A percentile compares a stretch with the other conserved stretches of the same genome.
These are phyloP conservation scores for Hirschioporus abietinus DNA, from an alignment of 768 basidiomycete genomes.

Conservation along the genomic window DNA sequence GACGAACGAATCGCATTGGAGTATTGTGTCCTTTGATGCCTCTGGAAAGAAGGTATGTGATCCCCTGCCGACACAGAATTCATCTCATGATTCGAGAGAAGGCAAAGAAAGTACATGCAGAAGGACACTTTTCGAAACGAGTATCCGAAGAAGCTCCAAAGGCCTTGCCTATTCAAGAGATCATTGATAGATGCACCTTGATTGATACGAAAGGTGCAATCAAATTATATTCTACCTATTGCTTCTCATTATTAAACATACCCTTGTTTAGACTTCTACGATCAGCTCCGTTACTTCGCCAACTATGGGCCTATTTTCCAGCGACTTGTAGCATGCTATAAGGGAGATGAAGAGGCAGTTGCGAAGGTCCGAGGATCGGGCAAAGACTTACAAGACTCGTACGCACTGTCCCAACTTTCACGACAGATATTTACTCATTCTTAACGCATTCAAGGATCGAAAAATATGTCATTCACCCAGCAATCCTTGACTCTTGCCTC, in stretches of 20 bases:
- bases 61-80: background rate
- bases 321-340: constrained; percentile 21
- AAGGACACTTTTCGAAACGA: background rate
- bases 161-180: background rate
- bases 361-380: constrained; percentile 21
- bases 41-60: background rate
- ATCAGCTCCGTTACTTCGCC: constrained; percentile 24
- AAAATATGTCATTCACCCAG: constrained; percentile 28
- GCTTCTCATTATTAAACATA: background rate
- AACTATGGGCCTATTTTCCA: constrained; percentile 28
- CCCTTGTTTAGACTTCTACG: constrained; percentile 22
- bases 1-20: background rate
- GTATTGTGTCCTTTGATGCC: background rate
- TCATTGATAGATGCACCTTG: background rate
- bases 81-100: background rate
- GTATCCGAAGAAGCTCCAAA: background rate
- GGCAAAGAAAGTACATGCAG: background rate
- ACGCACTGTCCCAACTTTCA: constrained; percentile 4
- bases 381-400: constrained; percentile 13
- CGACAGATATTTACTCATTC: background rate
- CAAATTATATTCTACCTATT: background rate
- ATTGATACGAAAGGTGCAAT: background rate
- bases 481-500: constrained; percentile 32
- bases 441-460: constrained; percentile 15
- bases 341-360: constrained; percentile 22